phyloP scores from a whole-genome alignment of 2,329 filamentous ascomycete genomes.

The Fusarium guadeloupense region DNA sequence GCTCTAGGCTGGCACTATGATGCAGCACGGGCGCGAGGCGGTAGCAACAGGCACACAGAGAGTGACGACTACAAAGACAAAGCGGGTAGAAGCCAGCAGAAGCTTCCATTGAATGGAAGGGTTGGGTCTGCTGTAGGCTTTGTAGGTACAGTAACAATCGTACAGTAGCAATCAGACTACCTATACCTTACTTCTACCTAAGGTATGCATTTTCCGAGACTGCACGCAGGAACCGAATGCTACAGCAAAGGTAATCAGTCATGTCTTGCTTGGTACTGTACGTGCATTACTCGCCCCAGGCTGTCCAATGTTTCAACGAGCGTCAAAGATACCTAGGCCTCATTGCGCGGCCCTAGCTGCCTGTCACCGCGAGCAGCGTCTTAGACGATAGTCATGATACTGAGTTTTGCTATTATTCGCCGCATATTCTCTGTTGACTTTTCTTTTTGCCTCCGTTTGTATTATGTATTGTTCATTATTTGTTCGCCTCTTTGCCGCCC shows the following conservation, averaged over 20 bases:
- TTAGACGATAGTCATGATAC: slow-evolving; percentile 3
- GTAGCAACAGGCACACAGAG: slow-evolving; percentile 40
- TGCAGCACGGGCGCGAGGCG: slow-evolving; percentile 34
- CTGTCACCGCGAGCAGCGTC: slow-evolving; percentile 5
- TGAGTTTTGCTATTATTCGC: slow-evolving; percentile 5
- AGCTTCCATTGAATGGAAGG: slow-evolving; percentile 26
- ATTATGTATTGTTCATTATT: neutral
- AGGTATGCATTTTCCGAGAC: neutral
- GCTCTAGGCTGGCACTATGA: slow-evolving; percentile 38
- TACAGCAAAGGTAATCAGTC: neutral
- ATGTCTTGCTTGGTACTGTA: neutral
- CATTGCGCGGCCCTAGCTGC: slow-evolving; percentile 23
- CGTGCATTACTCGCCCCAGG: slow-evolving; percentile 20
- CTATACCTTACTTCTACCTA: too few species aligned
- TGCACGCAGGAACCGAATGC: slow-evolving; percentile 8
- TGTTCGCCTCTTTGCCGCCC: slow-evolving; percentile 15
- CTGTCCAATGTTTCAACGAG: slow-evolving; percentile 1
- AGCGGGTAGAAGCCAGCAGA: slow-evolving; percentile 38
- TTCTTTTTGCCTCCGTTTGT: neutral
- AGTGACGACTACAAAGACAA: slow-evolving; percentile 41
- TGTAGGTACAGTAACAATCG: neutral
- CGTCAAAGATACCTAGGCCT: slow-evolving; percentile 24
- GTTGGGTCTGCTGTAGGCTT: neutral
- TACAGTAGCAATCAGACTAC: too few species aligned
- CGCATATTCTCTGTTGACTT: neutral